phyloP scores from a whole-genome alignment of 2,329 filamentous ascomycete genomes.

The Fusarium sp. region DNA sequence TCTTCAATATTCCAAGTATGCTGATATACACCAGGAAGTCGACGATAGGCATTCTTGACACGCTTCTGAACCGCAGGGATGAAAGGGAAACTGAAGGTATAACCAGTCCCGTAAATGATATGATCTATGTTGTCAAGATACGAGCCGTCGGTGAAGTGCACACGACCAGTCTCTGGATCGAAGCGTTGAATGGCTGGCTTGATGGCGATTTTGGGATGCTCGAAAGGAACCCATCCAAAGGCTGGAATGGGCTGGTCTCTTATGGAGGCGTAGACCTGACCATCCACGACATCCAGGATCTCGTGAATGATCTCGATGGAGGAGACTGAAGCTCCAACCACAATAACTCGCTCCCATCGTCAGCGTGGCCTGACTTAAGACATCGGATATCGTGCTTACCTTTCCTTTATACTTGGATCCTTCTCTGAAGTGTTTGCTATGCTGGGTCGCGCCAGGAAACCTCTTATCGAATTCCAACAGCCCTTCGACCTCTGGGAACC shows the following conservation, averaged over 20 bases:
- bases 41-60: slow-evolving; percentile 10
- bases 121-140: slow-evolving; percentile 12
- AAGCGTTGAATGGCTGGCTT: slow-evolving; percentile 16
- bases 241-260: slow-evolving; percentile 3
- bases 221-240: slow-evolving; percentile 22
- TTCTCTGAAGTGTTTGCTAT: slow-evolving; percentile 25
- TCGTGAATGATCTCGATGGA: slow-evolving; percentile 20
- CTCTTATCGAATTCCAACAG: slow-evolving; percentile 4
- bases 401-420: slow-evolving; percentile 2
- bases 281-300: slow-evolving; percentile 3
- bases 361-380: fast-evolving
- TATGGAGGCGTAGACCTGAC: slow-evolving; percentile 12
- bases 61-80: background rate
- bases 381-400: background rate
- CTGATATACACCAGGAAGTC: slow-evolving; percentile 22
- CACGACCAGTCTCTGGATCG: background rate
- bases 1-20: slow-evolving; percentile 31
- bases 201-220: slow-evolving; percentile 20
- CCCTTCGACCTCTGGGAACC: slow-evolving; percentile 15
- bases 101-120: slow-evolving; percentile 26
- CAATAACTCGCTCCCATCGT: slow-evolving; percentile 13
- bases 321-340: slow-evolving; percentile 24
- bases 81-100: slow-evolving; percentile 22
- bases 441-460: background rate
- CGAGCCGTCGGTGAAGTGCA: slow-evolving; percentile 16